Percentiles rank a stretch among this genome's conserved stretches.
phyloP scores from a whole-genome alignment of 495 filamentous ascomycete species.

The Penicillium pulvis region DNA sequence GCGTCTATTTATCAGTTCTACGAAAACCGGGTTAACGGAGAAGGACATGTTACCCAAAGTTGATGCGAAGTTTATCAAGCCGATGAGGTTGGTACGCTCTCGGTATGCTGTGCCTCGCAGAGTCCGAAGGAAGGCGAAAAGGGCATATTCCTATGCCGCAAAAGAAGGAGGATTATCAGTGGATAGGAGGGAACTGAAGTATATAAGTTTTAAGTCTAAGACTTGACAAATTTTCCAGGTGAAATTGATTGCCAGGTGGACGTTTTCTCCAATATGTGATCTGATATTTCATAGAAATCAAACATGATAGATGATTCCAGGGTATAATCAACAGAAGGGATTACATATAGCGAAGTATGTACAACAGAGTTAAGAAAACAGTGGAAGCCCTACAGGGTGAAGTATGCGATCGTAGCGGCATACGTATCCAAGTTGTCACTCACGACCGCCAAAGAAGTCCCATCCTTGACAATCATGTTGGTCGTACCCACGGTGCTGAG shows the following conservation, averaged over 20 bases:
- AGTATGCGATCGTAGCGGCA: constrained; percentile 55
- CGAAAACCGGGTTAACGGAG: background rate
- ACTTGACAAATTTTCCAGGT: background rate
- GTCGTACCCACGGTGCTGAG: constrained; percentile 53
- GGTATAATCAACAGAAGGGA: constrained; percentile 1
- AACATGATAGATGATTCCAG: background rate
- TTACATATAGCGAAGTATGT: constrained; percentile 27
- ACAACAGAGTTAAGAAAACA: background rate
- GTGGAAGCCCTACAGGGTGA: constrained; percentile 25
- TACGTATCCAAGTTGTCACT: constrained; percentile 58
- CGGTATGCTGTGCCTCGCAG: background rate
- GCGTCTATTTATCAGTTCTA: background rate
- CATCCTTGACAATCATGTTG: constrained; percentile 51
- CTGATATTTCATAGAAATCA: background rate
- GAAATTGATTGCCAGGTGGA: background rate
- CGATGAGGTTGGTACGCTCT: background rate
- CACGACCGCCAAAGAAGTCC: constrained; percentile 48
- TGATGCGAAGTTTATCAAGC: background rate
- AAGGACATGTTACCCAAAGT: background rate
- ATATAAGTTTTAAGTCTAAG: background rate
- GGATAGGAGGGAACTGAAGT: background rate
- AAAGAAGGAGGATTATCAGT: background rate
- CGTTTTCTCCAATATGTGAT: background rate
- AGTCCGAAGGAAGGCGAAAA: background rate
- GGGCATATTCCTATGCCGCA: background rate